Evolutionary conservation across 2,329 filamentous ascomycete genomes (phyloP).

Genomic region (Lachnellula cervina): DNA sequence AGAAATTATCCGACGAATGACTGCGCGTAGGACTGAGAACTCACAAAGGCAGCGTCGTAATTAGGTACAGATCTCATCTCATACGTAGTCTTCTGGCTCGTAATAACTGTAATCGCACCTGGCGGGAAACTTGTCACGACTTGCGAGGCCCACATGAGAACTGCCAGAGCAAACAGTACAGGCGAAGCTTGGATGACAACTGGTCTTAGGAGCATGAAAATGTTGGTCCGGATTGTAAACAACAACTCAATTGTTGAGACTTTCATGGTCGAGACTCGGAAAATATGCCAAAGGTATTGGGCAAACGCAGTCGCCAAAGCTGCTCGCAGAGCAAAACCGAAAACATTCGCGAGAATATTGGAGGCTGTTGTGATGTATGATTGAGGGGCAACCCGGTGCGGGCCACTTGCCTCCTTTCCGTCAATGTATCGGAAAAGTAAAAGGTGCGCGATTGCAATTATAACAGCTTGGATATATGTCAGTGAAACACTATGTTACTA

Average conservation of each 20-base stretch:
- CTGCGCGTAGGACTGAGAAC: neutral
- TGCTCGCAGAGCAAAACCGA: constrained; percentile 15
- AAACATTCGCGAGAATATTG: constrained; percentile 21
- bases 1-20: neutral
- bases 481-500: neutral
- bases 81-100: constrained; percentile 1
- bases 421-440: constrained; percentile 20
- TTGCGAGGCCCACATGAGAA: constrained; percentile 14
- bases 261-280: constrained; percentile 19
- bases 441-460: constrained; percentile 16
- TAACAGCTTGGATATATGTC: constrained; percentile 6
- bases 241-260: constrained; percentile 23
- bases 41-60: constrained; percentile 24
- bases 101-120: constrained; percentile 19
- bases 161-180: constrained; percentile 12
- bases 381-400: constrained; percentile 17
- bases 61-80: constrained; percentile 8
- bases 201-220: constrained; percentile 9
- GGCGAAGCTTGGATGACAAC: constrained; percentile 15
- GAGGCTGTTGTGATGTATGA: constrained; percentile 21
- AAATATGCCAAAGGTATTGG: constrained; percentile 21
- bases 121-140: constrained; percentile 20
- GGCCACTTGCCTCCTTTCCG: constrained; percentile 19
- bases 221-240: constrained; percentile 18
- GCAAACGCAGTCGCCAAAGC: constrained; percentile 16